Evolutionary conservation across 495 filamentous ascomycete genomes (phyloP).

Genomic region (Penicillium psychrofluorescens): DNA sequence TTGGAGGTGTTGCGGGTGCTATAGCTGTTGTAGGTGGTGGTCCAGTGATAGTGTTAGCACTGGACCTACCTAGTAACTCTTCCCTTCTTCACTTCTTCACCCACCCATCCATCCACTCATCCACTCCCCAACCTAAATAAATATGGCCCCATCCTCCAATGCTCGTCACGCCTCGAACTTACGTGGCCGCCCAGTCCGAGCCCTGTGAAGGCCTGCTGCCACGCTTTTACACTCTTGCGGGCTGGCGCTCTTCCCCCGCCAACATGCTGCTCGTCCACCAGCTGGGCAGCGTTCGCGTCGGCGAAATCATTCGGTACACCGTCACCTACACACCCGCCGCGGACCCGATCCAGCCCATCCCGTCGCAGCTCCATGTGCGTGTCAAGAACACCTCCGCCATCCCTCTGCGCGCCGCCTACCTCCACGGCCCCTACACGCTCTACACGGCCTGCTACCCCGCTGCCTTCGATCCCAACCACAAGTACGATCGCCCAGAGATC

Average conservation of each 20-base stretch:
- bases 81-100: background rate
- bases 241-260: conserved; percentile 25
- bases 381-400: conserved; percentile 90
- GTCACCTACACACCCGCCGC: conserved; percentile 84
- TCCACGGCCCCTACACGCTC: conserved; percentile 91
- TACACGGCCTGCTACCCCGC: conserved; percentile 78
- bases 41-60: too few relatives aligned
- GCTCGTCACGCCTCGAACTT: conserved; percentile 44
- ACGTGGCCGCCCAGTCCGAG: conserved; percentile 35
- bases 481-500: conserved; percentile 51
- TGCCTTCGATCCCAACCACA: conserved; percentile 69
- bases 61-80: too few relatives aligned
- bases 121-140: conserved; percentile 6
- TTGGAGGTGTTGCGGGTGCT: conserved; percentile 14
- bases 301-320: conserved; percentile 87
- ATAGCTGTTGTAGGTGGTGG: too few relatives aligned
- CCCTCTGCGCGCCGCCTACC: conserved; percentile 85
- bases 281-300: conserved; percentile 80
- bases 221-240: conserved; percentile 27
- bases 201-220: conserved; percentile 9
- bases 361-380: conserved; percentile 67
- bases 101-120: too few relatives aligned
- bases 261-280: conserved; percentile 88
- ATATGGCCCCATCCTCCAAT: conserved; percentile 23
- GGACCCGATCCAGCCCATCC: conserved; percentile 82